Evolutionary conservation across 2,329 filamentous ascomycete species (phyloP).

Genomic region (Lachnellula cervina): DNA sequence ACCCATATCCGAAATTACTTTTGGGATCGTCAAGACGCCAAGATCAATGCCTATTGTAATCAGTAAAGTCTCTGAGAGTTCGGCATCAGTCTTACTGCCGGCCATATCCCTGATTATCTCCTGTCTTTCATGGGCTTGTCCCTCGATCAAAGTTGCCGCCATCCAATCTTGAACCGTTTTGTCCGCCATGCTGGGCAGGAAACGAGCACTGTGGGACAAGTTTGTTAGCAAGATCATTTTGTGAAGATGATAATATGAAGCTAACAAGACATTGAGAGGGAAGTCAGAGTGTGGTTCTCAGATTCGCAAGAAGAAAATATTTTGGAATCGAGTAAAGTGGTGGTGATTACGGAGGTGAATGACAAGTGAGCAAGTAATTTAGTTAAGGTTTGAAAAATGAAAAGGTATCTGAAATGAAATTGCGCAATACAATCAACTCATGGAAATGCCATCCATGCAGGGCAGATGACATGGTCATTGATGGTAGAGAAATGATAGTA

Average conservation of each 20-base stretch:
- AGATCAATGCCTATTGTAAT: conserved; percentile 16
- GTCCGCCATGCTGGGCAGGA: conserved; percentile 7
- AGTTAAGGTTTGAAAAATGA: no score
- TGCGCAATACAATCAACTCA: no score
- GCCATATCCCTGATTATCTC: conserved; percentile 12
- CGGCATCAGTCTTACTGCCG: conserved; percentile 9
- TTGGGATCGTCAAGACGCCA: conserved; percentile 8
- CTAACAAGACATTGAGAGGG: background rate
- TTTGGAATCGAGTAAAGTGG: no score
- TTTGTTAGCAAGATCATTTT: background rate
- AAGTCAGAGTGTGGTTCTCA: background rate
- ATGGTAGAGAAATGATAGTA: no score
- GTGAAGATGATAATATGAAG: background rate
- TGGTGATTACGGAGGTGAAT: no score
- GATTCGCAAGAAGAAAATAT: no score
- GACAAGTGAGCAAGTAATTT: no score
- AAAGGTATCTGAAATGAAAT: no score
- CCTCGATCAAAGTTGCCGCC: conserved; percentile 1
- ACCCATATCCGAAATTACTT: conserved; percentile 16
- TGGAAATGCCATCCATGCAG: no score
- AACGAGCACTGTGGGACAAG: background rate
- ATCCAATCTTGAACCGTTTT: conserved; percentile 18
- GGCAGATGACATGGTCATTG: no score
- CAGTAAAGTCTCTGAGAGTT: background rate
- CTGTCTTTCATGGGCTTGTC: conserved; percentile 3